These are phyloP conservation scores for Amanita thiersii DNA, from an alignment of 768 basidiomycete genomes.

Conservation along the genomic window DNA sequence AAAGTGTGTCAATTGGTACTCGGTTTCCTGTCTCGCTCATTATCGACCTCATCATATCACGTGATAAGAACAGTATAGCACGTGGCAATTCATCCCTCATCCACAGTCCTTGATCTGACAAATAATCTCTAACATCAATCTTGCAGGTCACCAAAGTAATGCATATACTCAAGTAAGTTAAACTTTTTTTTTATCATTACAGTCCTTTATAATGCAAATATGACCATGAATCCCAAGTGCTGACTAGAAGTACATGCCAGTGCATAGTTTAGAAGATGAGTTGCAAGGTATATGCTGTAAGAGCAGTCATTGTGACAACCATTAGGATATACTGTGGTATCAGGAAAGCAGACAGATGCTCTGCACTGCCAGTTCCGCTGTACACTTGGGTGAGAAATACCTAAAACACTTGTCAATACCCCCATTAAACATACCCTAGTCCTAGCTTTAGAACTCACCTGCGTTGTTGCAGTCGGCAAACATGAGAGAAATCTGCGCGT, in stretches of 20 bases:
- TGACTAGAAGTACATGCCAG: neutral
- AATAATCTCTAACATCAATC: neutral
- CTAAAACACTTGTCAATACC: constrained; percentile 19
- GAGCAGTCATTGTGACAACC: constrained; percentile 41
- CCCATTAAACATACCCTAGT: neutral
- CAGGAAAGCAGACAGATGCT: constrained; percentile 53
- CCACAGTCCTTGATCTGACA: neutral
- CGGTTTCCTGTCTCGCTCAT: constrained; percentile 5
- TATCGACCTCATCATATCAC: neutral
- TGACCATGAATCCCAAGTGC: neutral
- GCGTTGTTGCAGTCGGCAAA: constrained; percentile 52
- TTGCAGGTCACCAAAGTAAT: neutral
- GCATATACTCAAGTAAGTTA: no score
- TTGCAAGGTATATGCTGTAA: constrained; percentile 31
- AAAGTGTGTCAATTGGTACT: neutral
- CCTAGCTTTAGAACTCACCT: constrained; percentile 26
- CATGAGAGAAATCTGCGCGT: constrained; percentile 51
- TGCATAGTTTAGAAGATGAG: neutral
- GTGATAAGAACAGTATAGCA: neutral
- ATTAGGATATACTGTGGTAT: constrained; percentile 54
- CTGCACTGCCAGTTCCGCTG: constrained; percentile 56
- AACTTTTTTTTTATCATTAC: no score
- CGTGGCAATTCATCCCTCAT: neutral
- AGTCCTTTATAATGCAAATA: neutral
- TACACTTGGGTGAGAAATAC: constrained; percentile 60